Percentiles rank a stretch among this genome's conserved stretches.
These are phyloP conservation scores for Lachnellula hyalina DNA, from an alignment of 2,329 filamentous ascomycete species.

Conservation along the genomic window DNA sequence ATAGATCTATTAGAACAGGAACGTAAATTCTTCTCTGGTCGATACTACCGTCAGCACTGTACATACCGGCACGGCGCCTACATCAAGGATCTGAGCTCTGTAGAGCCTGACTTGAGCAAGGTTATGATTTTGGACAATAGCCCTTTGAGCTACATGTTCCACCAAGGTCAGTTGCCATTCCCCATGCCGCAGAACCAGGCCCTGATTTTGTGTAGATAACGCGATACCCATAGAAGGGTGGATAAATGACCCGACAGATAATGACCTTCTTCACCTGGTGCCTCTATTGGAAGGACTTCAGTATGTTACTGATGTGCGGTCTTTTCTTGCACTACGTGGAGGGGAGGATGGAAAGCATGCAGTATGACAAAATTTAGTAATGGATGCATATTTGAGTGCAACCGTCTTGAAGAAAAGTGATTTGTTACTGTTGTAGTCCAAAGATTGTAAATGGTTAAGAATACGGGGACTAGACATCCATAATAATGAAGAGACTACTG, in stretches of 20 bases:
- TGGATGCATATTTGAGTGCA: background rate
- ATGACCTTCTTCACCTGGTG: slow-evolving; percentile 86
- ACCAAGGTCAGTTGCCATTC: slow-evolving; percentile 67
- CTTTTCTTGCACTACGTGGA: slow-evolving; percentile 79
- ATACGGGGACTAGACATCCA: background rate
- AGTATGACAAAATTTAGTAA: background rate
- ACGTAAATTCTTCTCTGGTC: slow-evolving; percentile 87
- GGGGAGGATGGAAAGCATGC: slow-evolving; percentile 65
- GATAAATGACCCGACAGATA: slow-evolving; percentile 98
- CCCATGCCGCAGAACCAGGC: slow-evolving; percentile 1
- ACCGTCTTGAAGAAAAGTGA: background rate
- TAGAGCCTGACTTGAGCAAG: slow-evolving; percentile 94
- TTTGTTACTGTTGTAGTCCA: background rate
- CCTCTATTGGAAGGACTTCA: slow-evolving; percentile 90
- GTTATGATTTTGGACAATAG: slow-evolving; percentile 99
- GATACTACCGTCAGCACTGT: slow-evolving; percentile 96
- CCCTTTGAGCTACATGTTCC: slow-evolving; percentile 96
- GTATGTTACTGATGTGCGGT: slow-evolving; percentile 93
- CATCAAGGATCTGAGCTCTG: slow-evolving; percentile 94
- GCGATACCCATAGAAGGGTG: slow-evolving; percentile 98
- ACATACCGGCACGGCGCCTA: slow-evolving; percentile 93
- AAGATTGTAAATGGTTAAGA: too few relatives aligned
- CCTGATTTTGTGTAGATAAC: slow-evolving; percentile 63
- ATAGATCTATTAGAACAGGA: slow-evolving; percentile 98
- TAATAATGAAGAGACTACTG: too few relatives aligned